Conservation (phyloP, 768 basidiomycete species). For the Dioszegia hungarica region DNA sequence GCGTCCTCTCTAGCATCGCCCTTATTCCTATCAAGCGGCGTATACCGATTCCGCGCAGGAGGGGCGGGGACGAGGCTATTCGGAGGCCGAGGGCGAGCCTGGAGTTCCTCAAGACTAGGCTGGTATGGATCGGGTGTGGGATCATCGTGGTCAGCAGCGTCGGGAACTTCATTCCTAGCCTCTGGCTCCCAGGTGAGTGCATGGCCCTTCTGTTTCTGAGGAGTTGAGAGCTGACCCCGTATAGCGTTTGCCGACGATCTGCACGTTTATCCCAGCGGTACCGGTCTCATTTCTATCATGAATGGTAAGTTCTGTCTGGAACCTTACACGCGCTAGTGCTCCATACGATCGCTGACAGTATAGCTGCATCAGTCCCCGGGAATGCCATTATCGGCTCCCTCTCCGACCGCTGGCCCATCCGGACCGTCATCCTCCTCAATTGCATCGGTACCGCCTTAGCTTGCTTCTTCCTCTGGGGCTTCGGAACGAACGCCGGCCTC, state of each 20-base stretch:
- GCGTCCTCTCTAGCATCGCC: slow-evolving; percentile 13
- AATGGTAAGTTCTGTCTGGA: slow-evolving; percentile 16
- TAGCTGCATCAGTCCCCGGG: slow-evolving; percentile 43
- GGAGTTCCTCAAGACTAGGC: slow-evolving; percentile 16
- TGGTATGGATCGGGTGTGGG: slow-evolving; percentile 20
- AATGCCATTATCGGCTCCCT: slow-evolving; percentile 32
- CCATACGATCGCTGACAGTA: background rate
- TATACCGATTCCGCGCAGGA: slow-evolving; percentile 21
- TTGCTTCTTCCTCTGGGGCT: slow-evolving; percentile 45
- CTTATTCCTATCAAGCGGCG: slow-evolving; percentile 35
- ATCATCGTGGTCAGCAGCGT: slow-evolving; percentile 34
- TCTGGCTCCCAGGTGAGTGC: slow-evolving; percentile 32
- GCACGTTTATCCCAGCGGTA: slow-evolving; percentile 28
- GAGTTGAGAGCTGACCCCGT: background rate
- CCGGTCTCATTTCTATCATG: slow-evolving; percentile 39
- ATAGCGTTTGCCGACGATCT: slow-evolving; percentile 38
- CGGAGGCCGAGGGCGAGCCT: slow-evolving; percentile 13
- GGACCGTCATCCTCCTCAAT: slow-evolving; percentile 27
- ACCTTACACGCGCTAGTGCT: background rate
- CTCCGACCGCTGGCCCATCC: slow-evolving; percentile 31
- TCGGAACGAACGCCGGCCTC: slow-evolving; percentile 26
- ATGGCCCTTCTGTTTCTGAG: background rate
- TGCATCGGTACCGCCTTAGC: slow-evolving; percentile 30
- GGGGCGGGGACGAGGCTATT: background rate
- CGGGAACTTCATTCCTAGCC: slow-evolving; percentile 40